Base-by-base conservation (phyloP, 2,329 filamentous ascomycete species). In the Thelonectria discophora region DNA sequence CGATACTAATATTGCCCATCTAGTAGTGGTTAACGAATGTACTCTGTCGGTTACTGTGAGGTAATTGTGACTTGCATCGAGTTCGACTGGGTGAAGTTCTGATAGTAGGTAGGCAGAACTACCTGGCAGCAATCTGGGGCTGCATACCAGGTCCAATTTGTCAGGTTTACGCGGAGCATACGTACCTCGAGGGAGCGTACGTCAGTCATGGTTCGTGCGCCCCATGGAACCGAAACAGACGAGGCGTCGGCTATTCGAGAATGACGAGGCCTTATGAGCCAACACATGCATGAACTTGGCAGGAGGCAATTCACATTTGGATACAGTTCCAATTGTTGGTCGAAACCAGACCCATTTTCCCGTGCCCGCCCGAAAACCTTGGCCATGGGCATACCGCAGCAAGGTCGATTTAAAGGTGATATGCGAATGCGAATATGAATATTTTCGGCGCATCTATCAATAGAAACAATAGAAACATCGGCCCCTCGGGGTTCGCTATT, bases 111-210 rank as follows among this genome's bases (percentile, higher is more conserved):
- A 37, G 34, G 34, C 34, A 13, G 34, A 15, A 15, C n/a, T 40
- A 12, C 20, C 17, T 42, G 7, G 5, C 7, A 21, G 27, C 27
- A 30, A 30, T 2, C 5, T 30, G 27, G 5, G 42, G 18, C 18
- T 27, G 27, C 11, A 39, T 32, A 3, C 18, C 11, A 24, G 24
- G 12, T 51, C 7, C 6, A 42, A 42, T 42, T 42, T 42, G 32
- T 13, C 30, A 37, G 34, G 37, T 58, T 24, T 39, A 58, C 59
- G 59, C 40, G 54, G 49, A 62, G 59, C 59, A n/a, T 62, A 62
- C 59, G 59, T 49, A 58, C 24, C 11, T 47, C 40, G 51, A 6
- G n/a, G 17, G 43, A 40, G 47, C 34, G 17, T 60, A 60, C 58
- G 58, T 60, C 54, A 60, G 20, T 55, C 37, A 10, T 40, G 39